Percentiles rank a stretch among this genome's conserved stretches.
Evolutionary conservation across 2,329 filamentous ascomycete genomes (phyloP).

Genomic region (Pseudocercospora macadamiae): DNA sequence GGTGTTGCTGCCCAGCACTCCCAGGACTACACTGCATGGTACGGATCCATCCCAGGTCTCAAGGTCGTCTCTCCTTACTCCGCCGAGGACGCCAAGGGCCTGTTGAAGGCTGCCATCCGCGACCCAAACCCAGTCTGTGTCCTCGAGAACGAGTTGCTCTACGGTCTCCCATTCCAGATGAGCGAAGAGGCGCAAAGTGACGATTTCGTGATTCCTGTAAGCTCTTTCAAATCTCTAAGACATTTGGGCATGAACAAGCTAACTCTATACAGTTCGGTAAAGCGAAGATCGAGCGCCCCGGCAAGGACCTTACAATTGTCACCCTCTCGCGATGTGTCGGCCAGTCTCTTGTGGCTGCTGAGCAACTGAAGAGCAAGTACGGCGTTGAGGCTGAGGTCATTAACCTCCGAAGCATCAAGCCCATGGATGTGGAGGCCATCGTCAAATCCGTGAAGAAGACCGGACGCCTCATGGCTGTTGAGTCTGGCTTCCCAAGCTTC

Average conservation of each 20-base stretch:
- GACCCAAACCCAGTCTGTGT: conserved; percentile 95
- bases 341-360: conserved; percentile 83
- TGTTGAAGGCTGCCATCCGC: conserved; percentile 95
- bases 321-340: conserved; percentile 94
- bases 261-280: conserved; percentile 71
- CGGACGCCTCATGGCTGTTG: conserved; percentile 83
- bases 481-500: conserved; percentile 95
- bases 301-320: conserved; percentile 95
- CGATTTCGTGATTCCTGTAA: conserved; percentile 87
- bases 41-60: conserved; percentile 94
- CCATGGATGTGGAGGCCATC: conserved; percentile 91
- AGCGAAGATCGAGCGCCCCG: conserved; percentile 96
- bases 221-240: conserved; percentile 23
- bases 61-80: conserved; percentile 98
- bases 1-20: conserved; percentile 98
- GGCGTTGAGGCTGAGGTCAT: conserved; percentile 94
- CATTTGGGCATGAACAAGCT: conserved; percentile 14
- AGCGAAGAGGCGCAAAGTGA: conserved; percentile 93
- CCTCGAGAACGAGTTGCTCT: conserved; percentile 67
- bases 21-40: conserved; percentile 98
- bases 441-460: conserved; percentile 99
- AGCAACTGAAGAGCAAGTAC: conserved; percentile 93
- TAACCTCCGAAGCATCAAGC: conserved; percentile 97
- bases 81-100: conserved; percentile 95
- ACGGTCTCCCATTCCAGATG: conserved; percentile 95